Conservation (phyloP, 2,329 filamentous ascomycete species). For the Tolypocladium cylindrosporum region DNA sequence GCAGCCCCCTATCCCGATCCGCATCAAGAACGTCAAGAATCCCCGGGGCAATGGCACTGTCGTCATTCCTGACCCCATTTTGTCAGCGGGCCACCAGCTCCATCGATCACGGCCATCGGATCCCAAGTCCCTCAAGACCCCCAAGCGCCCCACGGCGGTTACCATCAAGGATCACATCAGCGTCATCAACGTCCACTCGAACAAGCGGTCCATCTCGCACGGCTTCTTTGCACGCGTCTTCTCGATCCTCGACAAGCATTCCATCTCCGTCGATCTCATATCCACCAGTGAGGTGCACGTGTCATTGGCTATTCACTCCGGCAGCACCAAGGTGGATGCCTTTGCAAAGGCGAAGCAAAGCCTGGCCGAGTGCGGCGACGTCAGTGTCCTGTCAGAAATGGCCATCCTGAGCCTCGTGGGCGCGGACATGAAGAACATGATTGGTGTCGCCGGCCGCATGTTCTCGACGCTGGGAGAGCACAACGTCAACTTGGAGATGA, state of each 20-base stretch:
- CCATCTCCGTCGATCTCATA: conserved; percentile 89
- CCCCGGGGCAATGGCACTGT: conserved; percentile 69
- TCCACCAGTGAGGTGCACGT: conserved; percentile 96
- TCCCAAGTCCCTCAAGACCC: conserved; percentile 34
- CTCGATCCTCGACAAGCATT: conserved; percentile 75
- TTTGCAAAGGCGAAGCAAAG: conserved; percentile 61
- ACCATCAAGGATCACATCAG: conserved; percentile 97
- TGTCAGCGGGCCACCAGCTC: conserved; percentile 47
- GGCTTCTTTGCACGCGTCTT: conserved; percentile 95
- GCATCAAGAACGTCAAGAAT: conserved; percentile 90
- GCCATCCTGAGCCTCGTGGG: conserved; percentile 92
- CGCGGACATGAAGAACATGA: conserved; percentile 95
- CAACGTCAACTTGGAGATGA: conserved; percentile 98
- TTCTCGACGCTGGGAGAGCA: conserved; percentile 90
- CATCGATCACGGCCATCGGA: conserved; percentile 37
- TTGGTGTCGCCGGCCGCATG: conserved; percentile 87
- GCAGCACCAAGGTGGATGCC: conserved; percentile 51
- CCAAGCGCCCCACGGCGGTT: conserved; percentile 75
- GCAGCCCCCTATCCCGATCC: conserved; percentile 67
- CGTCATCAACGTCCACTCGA: conserved; percentile 95
- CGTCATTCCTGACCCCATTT: conserved; percentile 64
- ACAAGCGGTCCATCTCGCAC: conserved; percentile 91
- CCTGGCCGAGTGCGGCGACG: conserved; percentile 72
- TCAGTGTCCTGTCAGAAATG: conserved; percentile 86
- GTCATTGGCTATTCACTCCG: conserved; percentile 88